A percentile compares a stretch with the other conserved stretches of the same genome.
Conservation (phyloP, 768 basidiomycete genomes). For the Leccinellum albellum region DNA sequence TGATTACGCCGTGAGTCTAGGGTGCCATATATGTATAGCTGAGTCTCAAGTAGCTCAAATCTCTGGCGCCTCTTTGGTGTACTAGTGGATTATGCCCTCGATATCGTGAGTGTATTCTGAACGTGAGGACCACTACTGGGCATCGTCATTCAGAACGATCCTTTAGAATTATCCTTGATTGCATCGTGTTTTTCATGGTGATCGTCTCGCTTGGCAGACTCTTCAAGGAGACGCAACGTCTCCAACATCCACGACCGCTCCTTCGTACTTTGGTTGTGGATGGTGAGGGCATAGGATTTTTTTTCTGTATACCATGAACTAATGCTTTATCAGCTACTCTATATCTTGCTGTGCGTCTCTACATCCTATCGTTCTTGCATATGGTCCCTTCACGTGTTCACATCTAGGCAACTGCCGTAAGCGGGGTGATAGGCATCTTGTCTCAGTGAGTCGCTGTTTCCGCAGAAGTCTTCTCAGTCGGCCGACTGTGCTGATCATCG, state of each 20-base stretch:
- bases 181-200: not conserved
- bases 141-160: not conserved
- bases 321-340: not conserved
- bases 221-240: not conserved
- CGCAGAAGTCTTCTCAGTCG: not conserved
- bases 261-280: not conserved
- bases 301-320: too few relatives aligned
- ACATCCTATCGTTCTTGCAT: not conserved
- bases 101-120: not conserved
- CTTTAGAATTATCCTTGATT: not conserved
- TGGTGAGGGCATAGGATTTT: constrained; percentile 5
- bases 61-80: not conserved
- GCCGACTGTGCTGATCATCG: not conserved
- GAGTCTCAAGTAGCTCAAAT: not conserved
- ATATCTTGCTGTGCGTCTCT: not conserved
- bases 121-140: not conserved
- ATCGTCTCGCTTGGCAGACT: not conserved
- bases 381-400: not conserved
- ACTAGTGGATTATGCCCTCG: not conserved
- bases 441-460: constrained; percentile 5
- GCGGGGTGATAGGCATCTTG: not conserved
- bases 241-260: not conserved
- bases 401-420: not conserved
- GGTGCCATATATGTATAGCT: not conserved
- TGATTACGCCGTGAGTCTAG: not conserved